Percentiles rank a stretch among this genome's conserved stretches.
These are phyloP conservation scores for Gigaspora rosea DNA, from an alignment of 192 early-diverging fungal genomes.

Conservation along the genomic window DNA sequence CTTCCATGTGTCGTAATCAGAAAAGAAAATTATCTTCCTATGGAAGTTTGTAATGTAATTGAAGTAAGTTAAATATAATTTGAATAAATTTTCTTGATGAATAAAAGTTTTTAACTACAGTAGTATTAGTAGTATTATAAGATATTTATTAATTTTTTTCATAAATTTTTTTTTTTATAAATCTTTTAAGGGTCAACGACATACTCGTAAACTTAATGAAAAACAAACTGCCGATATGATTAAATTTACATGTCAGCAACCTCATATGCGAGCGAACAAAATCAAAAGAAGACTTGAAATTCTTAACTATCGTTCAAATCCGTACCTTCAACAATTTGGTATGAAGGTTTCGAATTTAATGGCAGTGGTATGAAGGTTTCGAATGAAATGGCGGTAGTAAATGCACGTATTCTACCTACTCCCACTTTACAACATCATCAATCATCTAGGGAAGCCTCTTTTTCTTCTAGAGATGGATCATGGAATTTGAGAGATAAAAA, in stretches of 20 bases:
- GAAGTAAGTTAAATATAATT: slow-evolving; percentile 20
- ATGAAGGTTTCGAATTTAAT: too few relatives aligned
- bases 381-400: neutral
- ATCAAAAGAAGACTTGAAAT: neutral
- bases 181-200: neutral
- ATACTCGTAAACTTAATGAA: neutral
- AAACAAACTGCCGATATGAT: neutral
- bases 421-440: slow-evolving; percentile 28
- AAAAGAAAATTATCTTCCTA: slow-evolving; percentile 74
- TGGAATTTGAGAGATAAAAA: slow-evolving; percentile 88
- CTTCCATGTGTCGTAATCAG: slow-evolving; percentile 81
- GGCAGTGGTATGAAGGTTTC: too few relatives aligned
- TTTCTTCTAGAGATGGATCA: slow-evolving; percentile 68
- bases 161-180: too few relatives aligned
- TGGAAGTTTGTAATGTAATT: slow-evolving; percentile 87
- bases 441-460: slow-evolving; percentile 46
- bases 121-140: too few relatives aligned
- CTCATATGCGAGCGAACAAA: neutral
- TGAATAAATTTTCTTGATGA: neutral
- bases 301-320: neutral
- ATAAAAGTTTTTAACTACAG: too few relatives aligned
- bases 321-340: neutral
- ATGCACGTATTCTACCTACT: neutral
- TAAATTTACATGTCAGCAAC: neutral
- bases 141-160: too few relatives aligned